phyloP scores from a whole-genome alignment of 495 filamentous ascomycete genomes.

The Aspergillus olivimuriae region DNA sequence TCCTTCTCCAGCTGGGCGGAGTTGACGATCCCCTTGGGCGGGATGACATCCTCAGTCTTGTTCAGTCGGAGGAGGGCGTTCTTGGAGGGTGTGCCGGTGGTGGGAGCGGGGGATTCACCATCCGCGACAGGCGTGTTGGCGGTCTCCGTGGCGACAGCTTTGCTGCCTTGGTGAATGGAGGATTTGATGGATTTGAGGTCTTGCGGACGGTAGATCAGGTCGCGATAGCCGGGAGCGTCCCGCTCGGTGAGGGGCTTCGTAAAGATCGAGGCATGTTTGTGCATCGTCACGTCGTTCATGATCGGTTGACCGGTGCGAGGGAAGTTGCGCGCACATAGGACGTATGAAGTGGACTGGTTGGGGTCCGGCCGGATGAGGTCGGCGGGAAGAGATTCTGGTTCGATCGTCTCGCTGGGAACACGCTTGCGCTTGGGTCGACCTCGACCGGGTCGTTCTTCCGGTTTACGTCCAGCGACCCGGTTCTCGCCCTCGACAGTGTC shows the following conservation, averaged over 20 bases:
- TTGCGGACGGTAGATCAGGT: conserved; percentile 79
- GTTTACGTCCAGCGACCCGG: conserved; percentile 41
- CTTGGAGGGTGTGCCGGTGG: conserved; percentile 28
- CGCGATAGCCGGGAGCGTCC: conserved; percentile 81
- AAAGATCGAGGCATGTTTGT: conserved; percentile 87
- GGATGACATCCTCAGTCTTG: conserved; percentile 66
- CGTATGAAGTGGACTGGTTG: conserved; percentile 48
- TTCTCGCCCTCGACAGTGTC: conserved; percentile 32
- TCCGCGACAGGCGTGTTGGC: conserved; percentile 41
- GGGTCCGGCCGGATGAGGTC: conserved; percentile 31
- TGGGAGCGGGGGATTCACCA: conserved; percentile 36
- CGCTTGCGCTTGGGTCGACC: conserved; percentile 36
- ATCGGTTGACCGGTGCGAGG: conserved; percentile 68
- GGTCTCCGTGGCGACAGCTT: conserved; percentile 57
- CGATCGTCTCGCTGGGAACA: conserved; percentile 28
- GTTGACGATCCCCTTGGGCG: conserved; percentile 89
- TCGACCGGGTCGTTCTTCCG: conserved; percentile 26
- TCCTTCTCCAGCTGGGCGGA: conserved; percentile 91
- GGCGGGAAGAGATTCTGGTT: conserved; percentile 23
- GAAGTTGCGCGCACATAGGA: conserved; percentile 71
- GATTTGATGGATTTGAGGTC: conserved; percentile 82
- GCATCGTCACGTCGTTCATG: conserved; percentile 76
- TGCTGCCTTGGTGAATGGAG: conserved; percentile 70
- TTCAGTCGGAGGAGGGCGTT: conserved; percentile 48
- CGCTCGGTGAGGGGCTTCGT: conserved; percentile 73